These are phyloP conservation scores for Rhynchospora breviuscula DNA, from an alignment of 176 grass and related monocot species.

Conservation along the genomic window DNA sequence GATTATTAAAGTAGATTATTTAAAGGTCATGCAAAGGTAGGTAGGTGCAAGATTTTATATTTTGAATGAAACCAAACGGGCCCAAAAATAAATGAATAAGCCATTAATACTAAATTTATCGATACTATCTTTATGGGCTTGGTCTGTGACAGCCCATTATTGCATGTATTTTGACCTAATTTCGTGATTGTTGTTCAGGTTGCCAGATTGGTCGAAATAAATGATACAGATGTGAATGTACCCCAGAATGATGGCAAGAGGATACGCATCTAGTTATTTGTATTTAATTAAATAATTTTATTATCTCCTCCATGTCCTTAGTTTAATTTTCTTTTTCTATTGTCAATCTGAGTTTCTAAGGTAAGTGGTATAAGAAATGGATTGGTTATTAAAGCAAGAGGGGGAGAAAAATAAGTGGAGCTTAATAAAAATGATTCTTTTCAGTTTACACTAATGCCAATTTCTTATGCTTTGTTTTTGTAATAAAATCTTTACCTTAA, in stretches of 20 bases:
- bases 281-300: background rate
- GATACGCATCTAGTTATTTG: constrained; percentile 28
- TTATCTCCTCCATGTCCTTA: background rate
- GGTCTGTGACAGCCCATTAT: background rate
- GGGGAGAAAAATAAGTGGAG: too few species aligned
- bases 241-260: constrained; percentile 40
- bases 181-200: constrained; percentile 18
- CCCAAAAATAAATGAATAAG: background rate
- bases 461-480: too few species aligned
- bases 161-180: background rate
- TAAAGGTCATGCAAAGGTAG: background rate
- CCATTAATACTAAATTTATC: background rate
- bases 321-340: background rate
- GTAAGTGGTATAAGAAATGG: background rate
- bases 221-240: constrained; percentile 30
- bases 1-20: background rate
- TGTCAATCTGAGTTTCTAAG: background rate
- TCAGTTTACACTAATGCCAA: too few species aligned
- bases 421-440: too few species aligned
- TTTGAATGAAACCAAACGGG: background rate
- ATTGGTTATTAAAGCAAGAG: background rate
- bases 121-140: constrained; percentile 10
- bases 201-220: background rate
- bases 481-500: too few species aligned
- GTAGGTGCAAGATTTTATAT: background rate